phyloP scores from a whole-genome alignment of 177 flowering plant genomes.

The Vitis hybrid region DNA sequence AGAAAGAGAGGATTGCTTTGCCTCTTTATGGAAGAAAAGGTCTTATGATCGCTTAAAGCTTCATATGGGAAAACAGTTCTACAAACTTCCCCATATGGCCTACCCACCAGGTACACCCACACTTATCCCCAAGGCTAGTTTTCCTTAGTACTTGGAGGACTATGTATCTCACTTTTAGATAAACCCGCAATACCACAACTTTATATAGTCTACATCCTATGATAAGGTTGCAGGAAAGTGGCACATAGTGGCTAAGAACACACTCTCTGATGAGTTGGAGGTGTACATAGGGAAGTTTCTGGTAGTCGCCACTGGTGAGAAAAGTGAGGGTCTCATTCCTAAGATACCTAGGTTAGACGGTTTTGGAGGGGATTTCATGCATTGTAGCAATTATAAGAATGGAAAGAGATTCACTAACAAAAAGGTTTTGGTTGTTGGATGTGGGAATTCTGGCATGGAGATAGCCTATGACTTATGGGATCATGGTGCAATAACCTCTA shows the following conservation, averaged over 20 bases:
- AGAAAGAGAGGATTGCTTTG: constrained; percentile 22
- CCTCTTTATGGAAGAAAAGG: constrained; percentile 26
- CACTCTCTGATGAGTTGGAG: constrained; percentile 16
- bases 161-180: constrained; percentile 22
- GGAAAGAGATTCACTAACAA: constrained; percentile 22
- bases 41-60: constrained; percentile 25
- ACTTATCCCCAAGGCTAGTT: constrained; percentile 15
- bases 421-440: constrained; percentile 42
- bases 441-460: constrained; percentile 59
- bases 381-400: constrained; percentile 33
- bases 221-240: constrained; percentile 23
- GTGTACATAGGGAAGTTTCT: constrained; percentile 24
- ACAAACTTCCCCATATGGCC: constrained; percentile 25
- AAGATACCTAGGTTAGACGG: constrained; percentile 26
- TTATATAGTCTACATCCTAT: constrained; percentile 14
- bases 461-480: constrained; percentile 36
- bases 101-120: constrained; percentile 10
- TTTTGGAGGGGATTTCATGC: constrained; percentile 39
- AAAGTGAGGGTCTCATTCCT: constrained; percentile 30
- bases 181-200: constrained; percentile 9
- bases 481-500: constrained; percentile 32
- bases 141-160: constrained; percentile 25
- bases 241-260: constrained; percentile 27
- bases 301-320: constrained; percentile 50
- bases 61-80: constrained; percentile 28